A percentile compares a stretch with the other conserved stretches of the same genome.
phyloP scores from a whole-genome alignment of 2,329 filamentous ascomycete species.

The Colletotrichum sp. region DNA sequence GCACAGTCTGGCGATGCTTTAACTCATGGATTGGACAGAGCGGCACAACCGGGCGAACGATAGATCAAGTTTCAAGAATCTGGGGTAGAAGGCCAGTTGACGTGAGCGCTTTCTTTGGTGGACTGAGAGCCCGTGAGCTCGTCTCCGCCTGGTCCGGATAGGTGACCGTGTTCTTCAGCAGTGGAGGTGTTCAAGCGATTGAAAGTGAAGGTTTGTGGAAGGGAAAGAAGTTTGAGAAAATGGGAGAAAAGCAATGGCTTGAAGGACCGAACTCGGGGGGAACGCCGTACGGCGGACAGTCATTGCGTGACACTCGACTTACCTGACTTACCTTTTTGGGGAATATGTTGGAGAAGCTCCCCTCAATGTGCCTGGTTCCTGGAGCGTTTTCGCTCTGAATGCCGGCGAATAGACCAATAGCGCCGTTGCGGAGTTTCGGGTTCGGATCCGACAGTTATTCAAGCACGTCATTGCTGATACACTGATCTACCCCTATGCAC shows the following conservation, averaged over 20 bases:
- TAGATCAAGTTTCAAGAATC: slow-evolving; percentile 5
- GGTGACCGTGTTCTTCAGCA: not conserved
- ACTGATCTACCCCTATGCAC: not conserved
- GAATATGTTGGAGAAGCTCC: not conserved
- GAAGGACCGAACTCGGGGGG: not conserved
- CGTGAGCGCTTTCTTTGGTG: not conserved
- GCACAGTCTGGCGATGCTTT: slow-evolving; percentile 13
- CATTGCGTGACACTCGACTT: not conserved
- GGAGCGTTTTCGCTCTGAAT: not conserved
- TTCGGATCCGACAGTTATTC: not conserved
- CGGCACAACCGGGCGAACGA: not conserved
- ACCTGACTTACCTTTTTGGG: not conserved
- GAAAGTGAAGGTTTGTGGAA: not conserved
- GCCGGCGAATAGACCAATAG: not conserved
- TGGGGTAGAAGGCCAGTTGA: not conserved
- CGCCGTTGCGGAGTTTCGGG: not conserved
- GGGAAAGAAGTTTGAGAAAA: not conserved
- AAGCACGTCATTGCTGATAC: not conserved
- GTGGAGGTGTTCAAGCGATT: not conserved
- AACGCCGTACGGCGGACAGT: not conserved
- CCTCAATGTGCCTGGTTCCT: not conserved
- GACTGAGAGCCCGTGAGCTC: not conserved
- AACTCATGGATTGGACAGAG: not conserved
- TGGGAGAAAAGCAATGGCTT: not conserved
- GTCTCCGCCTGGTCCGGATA: not conserved